A percentile compares a stretch with the other conserved stretches of the same genome.
Evolutionary conservation across 768 basidiomycete species (phyloP).

Genomic region (Austroboletus festivus): DNA sequence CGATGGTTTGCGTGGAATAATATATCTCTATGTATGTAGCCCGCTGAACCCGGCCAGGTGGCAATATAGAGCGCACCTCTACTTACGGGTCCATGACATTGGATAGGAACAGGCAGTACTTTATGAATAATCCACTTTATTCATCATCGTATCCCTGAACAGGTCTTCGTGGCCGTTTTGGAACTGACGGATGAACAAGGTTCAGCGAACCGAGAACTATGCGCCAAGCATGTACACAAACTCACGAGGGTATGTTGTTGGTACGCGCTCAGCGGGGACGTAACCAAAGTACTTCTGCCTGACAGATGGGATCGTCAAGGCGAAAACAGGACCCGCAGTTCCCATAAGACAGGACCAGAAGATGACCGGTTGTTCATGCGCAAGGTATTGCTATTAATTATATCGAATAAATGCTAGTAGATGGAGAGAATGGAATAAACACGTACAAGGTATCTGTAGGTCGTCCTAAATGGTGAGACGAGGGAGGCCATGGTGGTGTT

Average conservation of each 20-base stretch:
- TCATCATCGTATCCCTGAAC: conserved; percentile 77
- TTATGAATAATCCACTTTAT: conserved; percentile 8
- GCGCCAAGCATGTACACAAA: conserved; percentile 4
- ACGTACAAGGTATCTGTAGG: conserved; percentile 31
- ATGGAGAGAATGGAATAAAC: neutral
- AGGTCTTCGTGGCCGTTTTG: conserved; percentile 64
- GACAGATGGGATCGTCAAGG: conserved; percentile 73
- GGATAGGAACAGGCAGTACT: neutral
- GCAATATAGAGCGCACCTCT: neutral
- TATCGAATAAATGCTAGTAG: neutral
- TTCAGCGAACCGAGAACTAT: neutral
- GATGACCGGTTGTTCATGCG: conserved; percentile 87
- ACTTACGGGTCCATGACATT: neutral
- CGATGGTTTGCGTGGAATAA: too few relatives aligned
- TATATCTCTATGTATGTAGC: too few relatives aligned
- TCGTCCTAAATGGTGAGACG: conserved; percentile 27
- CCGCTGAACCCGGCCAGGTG: too few relatives aligned
- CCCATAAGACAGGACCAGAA: conserved; percentile 85
- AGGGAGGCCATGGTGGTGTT: conserved; percentile 27
- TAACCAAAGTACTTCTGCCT: conserved; percentile 69
- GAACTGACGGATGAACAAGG: conserved; percentile 43
- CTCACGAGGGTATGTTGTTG: conserved; percentile 79
- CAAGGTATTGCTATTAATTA: conserved; percentile 74
- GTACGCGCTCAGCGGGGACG: conserved; percentile 62
- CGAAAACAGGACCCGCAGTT: conserved; percentile 69